A percentile compares a stretch with the other conserved stretches of the same genome.
phyloP scores from a whole-genome alignment of 768 basidiomycete species.

The Brasilioporus rufonigricans region DNA sequence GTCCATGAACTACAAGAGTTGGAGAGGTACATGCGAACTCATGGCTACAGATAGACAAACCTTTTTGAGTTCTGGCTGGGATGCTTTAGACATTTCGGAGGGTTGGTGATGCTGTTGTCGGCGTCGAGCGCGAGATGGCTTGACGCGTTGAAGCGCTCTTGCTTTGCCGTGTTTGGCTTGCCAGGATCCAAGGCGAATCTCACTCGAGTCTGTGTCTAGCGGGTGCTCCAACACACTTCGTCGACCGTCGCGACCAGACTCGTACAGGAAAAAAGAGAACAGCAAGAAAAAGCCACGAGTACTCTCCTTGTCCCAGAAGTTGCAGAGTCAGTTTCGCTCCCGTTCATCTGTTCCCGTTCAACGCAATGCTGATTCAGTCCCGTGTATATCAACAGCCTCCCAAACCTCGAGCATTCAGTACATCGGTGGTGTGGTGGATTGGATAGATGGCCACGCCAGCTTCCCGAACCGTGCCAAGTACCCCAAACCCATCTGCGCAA shows the following conservation, averaged over 20 bases:
- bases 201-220: neutral
- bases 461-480: constrained; percentile 27
- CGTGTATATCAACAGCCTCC: constrained; percentile 5
- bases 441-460: constrained; percentile 44
- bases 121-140: too few relatives aligned
- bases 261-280: neutral
- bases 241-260: neutral
- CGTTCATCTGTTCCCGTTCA: neutral
- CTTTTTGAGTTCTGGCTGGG: constrained; percentile 98
- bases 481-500: constrained; percentile 27
- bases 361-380: constrained; percentile 10
- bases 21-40: neutral
- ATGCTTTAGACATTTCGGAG: constrained; percentile 81
- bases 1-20: constrained; percentile 85
- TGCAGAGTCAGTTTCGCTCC: constrained; percentile 14
- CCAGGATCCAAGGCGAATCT: neutral
- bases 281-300: too few relatives aligned
- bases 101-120: neutral
- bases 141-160: neutral
- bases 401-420: constrained; percentile 1
- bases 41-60: constrained; percentile 39
- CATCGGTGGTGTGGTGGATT: neutral
- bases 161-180: constrained; percentile 35
- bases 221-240: neutral
- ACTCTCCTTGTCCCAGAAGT: neutral